Evolutionary conservation across 495 filamentous ascomycete species (phyloP).

Genomic region (Penicillium roqueforti): DNA sequence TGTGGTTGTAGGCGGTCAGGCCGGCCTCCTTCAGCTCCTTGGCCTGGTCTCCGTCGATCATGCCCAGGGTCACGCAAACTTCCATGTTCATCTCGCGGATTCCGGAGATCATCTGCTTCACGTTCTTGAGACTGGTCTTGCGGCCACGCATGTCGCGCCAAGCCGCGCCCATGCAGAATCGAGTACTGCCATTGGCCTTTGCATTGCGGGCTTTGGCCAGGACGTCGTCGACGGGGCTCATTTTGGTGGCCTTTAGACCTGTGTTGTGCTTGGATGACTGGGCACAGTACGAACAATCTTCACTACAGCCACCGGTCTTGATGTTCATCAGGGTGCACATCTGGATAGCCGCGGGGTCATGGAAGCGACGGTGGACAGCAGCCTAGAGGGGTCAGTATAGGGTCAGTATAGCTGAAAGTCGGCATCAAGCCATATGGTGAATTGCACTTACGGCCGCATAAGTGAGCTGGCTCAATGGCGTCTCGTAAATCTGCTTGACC

Average conservation of each 20-base stretch:
- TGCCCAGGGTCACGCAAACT: slow-evolving; percentile 80
- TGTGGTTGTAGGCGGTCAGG: slow-evolving; percentile 86
- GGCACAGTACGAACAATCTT: slow-evolving; percentile 86
- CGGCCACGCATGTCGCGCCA: slow-evolving; percentile 90
- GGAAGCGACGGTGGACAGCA: slow-evolving; percentile 73
- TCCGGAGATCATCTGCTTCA: slow-evolving; percentile 75
- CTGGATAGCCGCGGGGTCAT: slow-evolving; percentile 72
- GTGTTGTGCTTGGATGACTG: slow-evolving; percentile 78
- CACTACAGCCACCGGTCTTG: slow-evolving; percentile 85
- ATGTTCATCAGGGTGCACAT: slow-evolving; percentile 93
- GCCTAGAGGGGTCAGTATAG: slow-evolving; percentile 42
- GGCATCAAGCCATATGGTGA: neutral
- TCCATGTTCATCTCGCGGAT: slow-evolving; percentile 80
- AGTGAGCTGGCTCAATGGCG: slow-evolving; percentile 69
- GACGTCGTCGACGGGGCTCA: slow-evolving; percentile 72
- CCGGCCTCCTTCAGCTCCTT: slow-evolving; percentile 76
- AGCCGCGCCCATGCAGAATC: slow-evolving; percentile 89
- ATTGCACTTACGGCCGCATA: slow-evolving; percentile 60
- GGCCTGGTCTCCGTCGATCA: slow-evolving; percentile 76
- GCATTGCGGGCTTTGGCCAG: slow-evolving; percentile 70
- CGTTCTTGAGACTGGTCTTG: slow-evolving; percentile 70
- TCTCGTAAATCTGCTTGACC: slow-evolving; percentile 69
- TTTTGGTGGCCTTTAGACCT: slow-evolving; percentile 70
- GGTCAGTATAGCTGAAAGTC: neutral
- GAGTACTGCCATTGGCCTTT: slow-evolving; percentile 71